Conservation (phyloP, 768 basidiomycete genomes). For the Suillus americanus region DNA sequence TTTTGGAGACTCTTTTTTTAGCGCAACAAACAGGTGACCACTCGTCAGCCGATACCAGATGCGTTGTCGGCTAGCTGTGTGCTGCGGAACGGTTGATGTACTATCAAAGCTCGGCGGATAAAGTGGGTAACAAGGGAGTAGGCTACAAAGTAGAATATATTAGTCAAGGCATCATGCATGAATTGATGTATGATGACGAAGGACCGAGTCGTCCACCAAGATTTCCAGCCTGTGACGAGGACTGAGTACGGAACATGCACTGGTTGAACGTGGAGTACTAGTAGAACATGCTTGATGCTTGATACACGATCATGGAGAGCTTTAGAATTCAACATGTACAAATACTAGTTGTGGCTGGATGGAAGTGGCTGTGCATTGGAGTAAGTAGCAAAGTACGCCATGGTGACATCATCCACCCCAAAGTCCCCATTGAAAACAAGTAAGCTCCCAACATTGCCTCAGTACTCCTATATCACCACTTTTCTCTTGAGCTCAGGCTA, state of each 20-base stretch:
- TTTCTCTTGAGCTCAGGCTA: background rate
- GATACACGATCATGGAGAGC: background rate
- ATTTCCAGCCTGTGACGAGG: background rate
- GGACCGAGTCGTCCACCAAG: too few relatives aligned
- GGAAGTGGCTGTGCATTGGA: background rate
- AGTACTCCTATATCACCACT: background rate
- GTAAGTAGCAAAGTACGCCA: background rate
- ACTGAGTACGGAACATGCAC: too few relatives aligned
- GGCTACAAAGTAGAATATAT: too few relatives aligned
- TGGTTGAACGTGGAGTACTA: too few relatives aligned
- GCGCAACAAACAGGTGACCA: background rate
- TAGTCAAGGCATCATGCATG: too few relatives aligned
- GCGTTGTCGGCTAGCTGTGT: background rate
- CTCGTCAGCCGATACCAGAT: background rate
- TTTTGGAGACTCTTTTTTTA: background rate
- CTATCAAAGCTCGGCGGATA: too few relatives aligned
- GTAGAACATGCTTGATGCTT: too few relatives aligned
- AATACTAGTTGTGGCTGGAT: background rate
- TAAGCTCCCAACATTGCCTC: background rate
- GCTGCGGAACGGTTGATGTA: too few relatives aligned
- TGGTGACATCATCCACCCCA: background rate
- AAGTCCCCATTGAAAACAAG: background rate
- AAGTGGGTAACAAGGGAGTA: too few relatives aligned
- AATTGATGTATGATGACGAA: too few relatives aligned
- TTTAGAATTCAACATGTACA: conserved; percentile 1